Percentiles rank a stretch among this genome's conserved stretches.
phyloP scores from a whole-genome alignment of 129 eudicot species.

The Helianthus annuus region HanXRQr2.0-SUNRISE NC_035434.2:155465297-155465796 shows the following conservation, averaged over 20 bases:
- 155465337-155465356: neutral
- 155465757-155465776: too few relatives aligned
- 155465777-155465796: too few relatives aligned
- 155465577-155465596: constrained; percentile 45
- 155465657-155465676: constrained; percentile 34
- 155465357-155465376: neutral
- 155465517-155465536: neutral
- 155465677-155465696: constrained; percentile 55
- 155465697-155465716: constrained; percentile 45
- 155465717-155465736: constrained; percentile 35
- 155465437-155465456: constrained; percentile 50
- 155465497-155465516: constrained; percentile 33
- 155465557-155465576: constrained; percentile 38
- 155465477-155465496: constrained; percentile 37
- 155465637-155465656: constrained; percentile 22
- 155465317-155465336: neutral
- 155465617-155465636: constrained; percentile 44
- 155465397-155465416: constrained; percentile 30
- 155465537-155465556: neutral
- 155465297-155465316: neutral
- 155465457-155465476: constrained; percentile 35
- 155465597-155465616: constrained; percentile 37
- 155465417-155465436: constrained; percentile 35
- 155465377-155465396: constrained; percentile 24
- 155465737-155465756: constrained; percentile 15